phyloP scores from a whole-genome alignment of 2,329 filamentous ascomycete species.

The Alternaria arborescens region DNA sequence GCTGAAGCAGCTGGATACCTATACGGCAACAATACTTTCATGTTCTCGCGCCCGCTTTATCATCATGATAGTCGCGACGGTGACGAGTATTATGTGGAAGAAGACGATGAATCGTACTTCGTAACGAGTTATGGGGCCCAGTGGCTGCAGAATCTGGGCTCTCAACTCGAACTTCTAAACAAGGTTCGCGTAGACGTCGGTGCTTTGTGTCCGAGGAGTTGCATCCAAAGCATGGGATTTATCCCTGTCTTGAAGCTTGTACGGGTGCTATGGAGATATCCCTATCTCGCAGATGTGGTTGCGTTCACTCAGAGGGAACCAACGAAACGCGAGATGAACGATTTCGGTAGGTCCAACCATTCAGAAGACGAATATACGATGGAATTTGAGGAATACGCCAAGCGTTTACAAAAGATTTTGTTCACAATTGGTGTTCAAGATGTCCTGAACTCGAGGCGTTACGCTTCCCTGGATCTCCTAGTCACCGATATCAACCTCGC shows the following conservation, averaged over 20 bases:
- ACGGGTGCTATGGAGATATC: not conserved
- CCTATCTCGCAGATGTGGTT: not conserved
- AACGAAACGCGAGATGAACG: not conserved
- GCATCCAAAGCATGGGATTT: fast-evolving
- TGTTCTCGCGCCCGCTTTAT: not conserved
- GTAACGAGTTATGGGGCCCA: not conserved
- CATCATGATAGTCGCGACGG: too few relatives aligned
- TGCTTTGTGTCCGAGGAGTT: not conserved
- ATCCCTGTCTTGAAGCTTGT: not conserved
- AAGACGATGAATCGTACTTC: not conserved
- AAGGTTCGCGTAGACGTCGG: not conserved
- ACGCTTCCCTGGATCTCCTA: too few relatives aligned
- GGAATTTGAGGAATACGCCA: too few relatives aligned
- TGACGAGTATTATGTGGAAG: too few relatives aligned
- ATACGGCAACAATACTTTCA: not conserved
- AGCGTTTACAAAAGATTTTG: too few relatives aligned
- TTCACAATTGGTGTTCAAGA: too few relatives aligned
- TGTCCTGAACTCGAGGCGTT: too few relatives aligned
- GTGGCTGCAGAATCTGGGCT: not conserved
- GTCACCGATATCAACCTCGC: too few relatives aligned
- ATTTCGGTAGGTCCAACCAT: too few relatives aligned
- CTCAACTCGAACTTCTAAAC: not conserved
- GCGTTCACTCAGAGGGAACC: not conserved
- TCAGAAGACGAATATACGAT: too few relatives aligned
- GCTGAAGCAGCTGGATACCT: not conserved